phyloP scores from a whole-genome alignment of 345 rosid genomes.

The Populus deltoides region DNA sequence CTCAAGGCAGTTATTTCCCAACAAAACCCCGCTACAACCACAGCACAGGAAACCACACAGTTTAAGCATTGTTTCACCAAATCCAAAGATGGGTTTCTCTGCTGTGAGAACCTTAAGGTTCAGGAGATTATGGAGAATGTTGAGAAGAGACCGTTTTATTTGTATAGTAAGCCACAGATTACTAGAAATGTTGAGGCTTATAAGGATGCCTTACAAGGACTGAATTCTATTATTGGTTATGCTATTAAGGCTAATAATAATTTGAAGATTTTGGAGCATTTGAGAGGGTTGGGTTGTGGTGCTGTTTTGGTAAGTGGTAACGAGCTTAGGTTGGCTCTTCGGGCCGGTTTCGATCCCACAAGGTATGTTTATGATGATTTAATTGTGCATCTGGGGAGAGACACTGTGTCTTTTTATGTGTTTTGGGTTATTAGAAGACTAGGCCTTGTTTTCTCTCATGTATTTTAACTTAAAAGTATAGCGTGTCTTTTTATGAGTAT shows the following conservation, averaged over 20 bases:
- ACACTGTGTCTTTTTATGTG: not conserved
- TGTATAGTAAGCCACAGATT: conserved; percentile 88
- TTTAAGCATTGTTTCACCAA: conserved; percentile 79
- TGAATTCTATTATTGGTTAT: conserved; percentile 72
- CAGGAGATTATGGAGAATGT: conserved; percentile 68
- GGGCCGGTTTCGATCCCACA: conserved; percentile 83
- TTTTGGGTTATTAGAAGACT: not conserved
- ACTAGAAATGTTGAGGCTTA: conserved; percentile 81
- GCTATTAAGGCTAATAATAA: conserved; percentile 94
- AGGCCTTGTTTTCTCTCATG: not conserved
- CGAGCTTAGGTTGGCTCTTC: conserved; percentile 87
- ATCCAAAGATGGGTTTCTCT: conserved; percentile 75
- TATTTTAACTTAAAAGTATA: not conserved
- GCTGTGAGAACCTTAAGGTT: conserved; percentile 82
- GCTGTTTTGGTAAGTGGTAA: conserved; percentile 95
- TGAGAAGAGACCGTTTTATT: conserved; percentile 83
- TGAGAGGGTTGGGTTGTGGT: conserved; percentile 86
- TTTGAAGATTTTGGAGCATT: conserved; percentile 86
- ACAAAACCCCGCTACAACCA: conserved; percentile 32
- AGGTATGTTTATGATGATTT: conserved; percentile 40
- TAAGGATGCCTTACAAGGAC: conserved; percentile 67
- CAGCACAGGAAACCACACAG: conserved; percentile 23
- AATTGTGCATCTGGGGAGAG: not conserved
- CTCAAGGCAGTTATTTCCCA: conserved; percentile 57
- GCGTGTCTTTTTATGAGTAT: not conserved